These are phyloP conservation scores for Pyracantha coccinea DNA, from an alignment of 331 rosid genomes.

Conservation along the genomic window DNA sequence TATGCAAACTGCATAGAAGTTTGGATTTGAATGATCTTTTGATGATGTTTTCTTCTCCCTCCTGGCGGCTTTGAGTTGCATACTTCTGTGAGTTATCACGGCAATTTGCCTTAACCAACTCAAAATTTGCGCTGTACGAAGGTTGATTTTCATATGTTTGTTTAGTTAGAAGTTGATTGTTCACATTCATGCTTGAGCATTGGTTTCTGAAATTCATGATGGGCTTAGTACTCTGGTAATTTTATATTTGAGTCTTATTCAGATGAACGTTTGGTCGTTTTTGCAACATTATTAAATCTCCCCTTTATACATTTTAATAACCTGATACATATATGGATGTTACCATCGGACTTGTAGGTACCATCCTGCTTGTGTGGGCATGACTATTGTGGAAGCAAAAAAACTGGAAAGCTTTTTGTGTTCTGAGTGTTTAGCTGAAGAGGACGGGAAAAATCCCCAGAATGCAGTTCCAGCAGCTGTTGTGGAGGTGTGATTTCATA, in stretches of 20 bases:
- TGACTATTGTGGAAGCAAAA: conserved; percentile 79
- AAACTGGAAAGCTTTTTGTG: conserved; percentile 71
- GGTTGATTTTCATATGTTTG: conserved; percentile 1
- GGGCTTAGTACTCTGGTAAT: neutral
- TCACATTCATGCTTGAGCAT: neutral
- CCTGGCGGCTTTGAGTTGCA: neutral
- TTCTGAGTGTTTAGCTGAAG: conserved; percentile 68
- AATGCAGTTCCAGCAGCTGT: neutral
- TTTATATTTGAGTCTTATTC: neutral
- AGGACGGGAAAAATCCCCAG: conserved; percentile 48
- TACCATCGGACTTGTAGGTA: conserved; percentile 47
- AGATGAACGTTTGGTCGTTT: neutral
- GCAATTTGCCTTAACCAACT: neutral
- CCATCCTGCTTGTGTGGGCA: conserved; percentile 94
- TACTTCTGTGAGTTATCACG: neutral
- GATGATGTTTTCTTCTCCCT: neutral
- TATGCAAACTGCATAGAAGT: neutral
- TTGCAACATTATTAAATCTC: too few species aligned
- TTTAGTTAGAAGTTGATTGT: neutral
- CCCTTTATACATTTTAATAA: too few species aligned
- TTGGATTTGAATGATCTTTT: neutral
- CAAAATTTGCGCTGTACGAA: conserved; percentile 2
- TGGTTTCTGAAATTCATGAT: neutral
- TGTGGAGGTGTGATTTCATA: neutral
- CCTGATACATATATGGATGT: neutral